Base-by-base conservation (phyloP, 2,329 filamentous ascomycete genomes). In the Metarhizium humberi region DNA sequence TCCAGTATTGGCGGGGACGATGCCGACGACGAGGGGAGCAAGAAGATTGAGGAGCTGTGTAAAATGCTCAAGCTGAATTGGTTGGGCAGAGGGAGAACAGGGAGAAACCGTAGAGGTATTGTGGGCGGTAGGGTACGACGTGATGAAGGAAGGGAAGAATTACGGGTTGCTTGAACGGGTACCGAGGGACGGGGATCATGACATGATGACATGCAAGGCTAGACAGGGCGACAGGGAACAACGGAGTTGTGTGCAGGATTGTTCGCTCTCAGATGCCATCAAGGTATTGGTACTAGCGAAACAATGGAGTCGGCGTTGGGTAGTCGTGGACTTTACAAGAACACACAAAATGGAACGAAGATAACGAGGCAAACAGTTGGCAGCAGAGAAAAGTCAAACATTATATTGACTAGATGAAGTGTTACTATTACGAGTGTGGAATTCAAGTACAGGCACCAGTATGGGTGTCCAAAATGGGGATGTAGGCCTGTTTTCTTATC, bases 61-160 rank as follows among this genome's bases (percentile, higher is more conserved):
- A 87, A 90, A 66, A 85, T 94, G 63, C 75, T 99, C 58, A 99
- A 97, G 73, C 84, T 96, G 64, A 99, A 99, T 70, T 99, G 94
- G 94, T 79, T 99, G 1, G 92, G 92, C 0, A 78, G 94, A 50
- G 92, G 92, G 0, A 76, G 94, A 40, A 97, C 91, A 3, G 94
- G 94, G 0, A 78, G 94, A 59, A 95, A 97, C 69, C 76, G 94
- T 53, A 82, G 90, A 60, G 94, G 94, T 0, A 92, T 96, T 67
- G 92, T 97, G 0, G 92, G 91, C 2, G 80, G 79, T 0, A 69
- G 80, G 53, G 78, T 82, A 10, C 73, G 74, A 60, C 70, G 79
- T 52, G 75, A 77, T 29, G 69, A 70, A 54, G 58, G 61, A 4
- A 67, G 71, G 51, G 74, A 75, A 51, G 73, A 75, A 59, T 57